Conservation (phyloP, 331 rosid genomes). For the Telfairia occidentalis region DNA sequence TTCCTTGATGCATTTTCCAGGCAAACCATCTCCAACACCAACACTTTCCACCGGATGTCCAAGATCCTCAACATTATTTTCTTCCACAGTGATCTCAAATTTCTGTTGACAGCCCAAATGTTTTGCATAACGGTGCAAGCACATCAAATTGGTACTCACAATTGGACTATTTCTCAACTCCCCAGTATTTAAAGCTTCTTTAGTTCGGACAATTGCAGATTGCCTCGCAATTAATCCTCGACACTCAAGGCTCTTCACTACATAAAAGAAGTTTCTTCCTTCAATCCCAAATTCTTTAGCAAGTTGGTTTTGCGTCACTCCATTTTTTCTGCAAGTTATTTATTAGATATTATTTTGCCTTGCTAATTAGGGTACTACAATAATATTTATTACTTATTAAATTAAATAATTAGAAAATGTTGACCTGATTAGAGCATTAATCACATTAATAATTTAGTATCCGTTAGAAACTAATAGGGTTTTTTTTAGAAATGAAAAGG, state of each 20-base stretch:
- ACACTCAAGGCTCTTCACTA: slow-evolving; percentile 58
- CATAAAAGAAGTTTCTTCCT: slow-evolving; percentile 53
- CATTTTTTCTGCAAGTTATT: slow-evolving; percentile 34
- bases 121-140: slow-evolving; percentile 62
- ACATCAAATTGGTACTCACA: slow-evolving; percentile 63
- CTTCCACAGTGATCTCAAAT: slow-evolving; percentile 44
- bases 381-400: not conserved
- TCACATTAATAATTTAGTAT: not conserved
- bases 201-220: slow-evolving; percentile 56
- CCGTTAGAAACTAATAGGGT: not conserved
- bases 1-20: slow-evolving; percentile 23
- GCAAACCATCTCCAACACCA: slow-evolving; percentile 14
- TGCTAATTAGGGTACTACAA: not conserved
- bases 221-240: slow-evolving; percentile 68
- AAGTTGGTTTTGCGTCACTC: slow-evolving; percentile 63
- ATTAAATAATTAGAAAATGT: not conserved
- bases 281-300: slow-evolving; percentile 52
- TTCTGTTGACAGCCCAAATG: slow-evolving; percentile 52
- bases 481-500: no score
- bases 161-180: slow-evolving; percentile 33
- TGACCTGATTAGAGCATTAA: not conserved
- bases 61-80: slow-evolving; percentile 18
- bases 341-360: not conserved
- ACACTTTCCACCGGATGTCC: slow-evolving; percentile 16
- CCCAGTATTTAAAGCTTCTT: slow-evolving; percentile 35